Base-by-base conservation (phyloP, 495 filamentous ascomycete genomes). In the Poronia punctata region DNA sequence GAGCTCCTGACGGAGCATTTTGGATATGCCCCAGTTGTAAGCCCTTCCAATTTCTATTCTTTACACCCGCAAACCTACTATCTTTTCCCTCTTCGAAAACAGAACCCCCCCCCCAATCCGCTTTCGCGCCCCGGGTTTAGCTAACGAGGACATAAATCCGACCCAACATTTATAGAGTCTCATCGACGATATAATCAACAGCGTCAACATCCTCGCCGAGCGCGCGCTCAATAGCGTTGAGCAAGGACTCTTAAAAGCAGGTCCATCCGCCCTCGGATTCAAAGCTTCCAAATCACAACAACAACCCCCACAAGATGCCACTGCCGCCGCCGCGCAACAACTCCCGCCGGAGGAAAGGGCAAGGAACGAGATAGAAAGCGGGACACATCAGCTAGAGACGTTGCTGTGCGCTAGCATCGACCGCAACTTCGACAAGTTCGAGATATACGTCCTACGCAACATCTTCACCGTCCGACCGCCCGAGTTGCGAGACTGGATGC, bases 151-250 rank as follows among this genome's bases (percentile, higher is more conserved):
- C n/a, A n/a, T n/a, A n/a, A n/a, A n/a, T n/a, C n/a, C 53, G 34
- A 50, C 61, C 35, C 59, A 46, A 23, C 32, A 15, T 31, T 45
- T 36, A 18, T 51, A 95, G 89, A 83, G 83, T 45, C 76, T 98
- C 16, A 81, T 98, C 57, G 92, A 98, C 72, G 92, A 97, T 57
- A 85, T 98, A 46, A 95, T 97, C 66, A 96, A 98, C 70, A 80
- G 81, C 44, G 78, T 95, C 53, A 97, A 97, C 68, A 83, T 84
- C 40, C 70, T 96, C 52, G 79, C 87, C 52, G 90, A 89, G 62
- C 79, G 79, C 53, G 86, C 86, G 38, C 79, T 95, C 47, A 82
- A 84, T 45, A 81, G 79, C 45, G 74, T 96, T 46, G 92, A 98
- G 60, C 71, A 74, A 35, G 86, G 84, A 5, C 76, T 97, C 15